A percentile compares a stretch with the other conserved stretches of the same genome.
Evolutionary conservation across 1,284 basidiomycete species (phyloP).

Genomic region (Porodaedalea pini): DNA sequence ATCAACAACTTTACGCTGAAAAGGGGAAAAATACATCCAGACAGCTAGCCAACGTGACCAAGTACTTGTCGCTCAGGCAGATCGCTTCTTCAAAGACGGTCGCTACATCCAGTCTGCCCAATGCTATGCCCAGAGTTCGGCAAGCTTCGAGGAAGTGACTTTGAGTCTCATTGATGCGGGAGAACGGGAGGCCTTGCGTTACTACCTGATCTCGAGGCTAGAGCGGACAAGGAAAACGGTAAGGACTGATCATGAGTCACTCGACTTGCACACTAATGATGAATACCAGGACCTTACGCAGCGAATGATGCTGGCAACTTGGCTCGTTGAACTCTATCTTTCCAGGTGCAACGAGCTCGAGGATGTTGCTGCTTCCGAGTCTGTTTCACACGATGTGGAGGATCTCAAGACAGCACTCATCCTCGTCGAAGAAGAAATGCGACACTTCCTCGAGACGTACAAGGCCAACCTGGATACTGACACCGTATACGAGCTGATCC

Average conservation of each 20-base stretch:
- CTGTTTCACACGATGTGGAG: slow-evolving; percentile 80
- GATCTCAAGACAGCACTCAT: slow-evolving; percentile 79
- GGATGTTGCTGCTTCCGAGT: slow-evolving; percentile 83
- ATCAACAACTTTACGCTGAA: background rate
- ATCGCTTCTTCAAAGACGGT: slow-evolving; percentile 77
- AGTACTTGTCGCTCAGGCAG: slow-evolving; percentile 83
- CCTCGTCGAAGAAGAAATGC: slow-evolving; percentile 90
- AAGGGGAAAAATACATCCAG: slow-evolving; percentile 42
- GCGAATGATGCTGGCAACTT: slow-evolving; percentile 97
- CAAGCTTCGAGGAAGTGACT: slow-evolving; percentile 89
- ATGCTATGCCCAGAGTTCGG: slow-evolving; percentile 85
- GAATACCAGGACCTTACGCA: slow-evolving; percentile 77
- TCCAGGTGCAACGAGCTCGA: slow-evolving; percentile 96
- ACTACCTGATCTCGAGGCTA: slow-evolving; percentile 85
- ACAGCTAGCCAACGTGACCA: slow-evolving; percentile 82
- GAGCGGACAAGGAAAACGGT: slow-evolving; percentile 80
- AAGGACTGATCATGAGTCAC: slow-evolving; percentile 28
- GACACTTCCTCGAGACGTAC: slow-evolving; percentile 90
- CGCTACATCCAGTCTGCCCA: slow-evolving; percentile 91
- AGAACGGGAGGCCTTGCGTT: slow-evolving; percentile 90
- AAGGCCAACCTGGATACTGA: slow-evolving; percentile 81
- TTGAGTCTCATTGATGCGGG: slow-evolving; percentile 87
- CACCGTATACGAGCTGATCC: slow-evolving; percentile 90
- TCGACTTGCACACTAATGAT: background rate
- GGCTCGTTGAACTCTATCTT: slow-evolving; percentile 97